Conservation (phyloP, 2,329 filamentous ascomycete genomes). For the Aspergillus uvarum region DNA sequence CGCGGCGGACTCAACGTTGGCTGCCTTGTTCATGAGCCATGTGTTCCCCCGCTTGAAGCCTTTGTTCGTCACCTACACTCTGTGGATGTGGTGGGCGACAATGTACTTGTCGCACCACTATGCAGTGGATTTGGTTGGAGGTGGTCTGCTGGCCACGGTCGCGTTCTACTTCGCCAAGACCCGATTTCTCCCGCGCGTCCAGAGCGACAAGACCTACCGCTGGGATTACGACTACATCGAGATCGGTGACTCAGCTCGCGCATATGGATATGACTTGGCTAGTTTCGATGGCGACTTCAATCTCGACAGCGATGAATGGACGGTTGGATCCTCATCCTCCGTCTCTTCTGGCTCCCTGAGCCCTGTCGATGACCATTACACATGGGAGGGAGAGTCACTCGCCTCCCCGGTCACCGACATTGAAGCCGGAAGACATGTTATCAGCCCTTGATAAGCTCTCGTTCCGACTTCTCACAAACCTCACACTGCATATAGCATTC, state of each 20-base stretch:
- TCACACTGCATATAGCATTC: constrained; percentile 14
- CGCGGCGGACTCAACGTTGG: constrained; percentile 82
- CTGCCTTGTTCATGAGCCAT: constrained; percentile 90
- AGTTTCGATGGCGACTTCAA: constrained; percentile 57
- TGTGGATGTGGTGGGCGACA: constrained; percentile 97
- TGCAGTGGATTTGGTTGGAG: constrained; percentile 85
- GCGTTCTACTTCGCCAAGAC: constrained; percentile 81
- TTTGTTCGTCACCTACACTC: constrained; percentile 77
- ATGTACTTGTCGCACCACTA: constrained; percentile 99
- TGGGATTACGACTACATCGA: constrained; percentile 98
- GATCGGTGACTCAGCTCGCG: constrained; percentile 62
- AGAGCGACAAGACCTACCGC: constrained; percentile 79
- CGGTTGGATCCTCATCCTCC: constrained; percentile 77
- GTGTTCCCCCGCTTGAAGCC: constrained; percentile 81
- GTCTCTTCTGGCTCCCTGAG: constrained; percentile 66
- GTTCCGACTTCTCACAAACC: constrained; percentile 11
- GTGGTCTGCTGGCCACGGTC: constrained; percentile 72
- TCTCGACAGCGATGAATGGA: constrained; percentile 83
- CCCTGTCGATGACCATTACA: constrained; percentile 59
- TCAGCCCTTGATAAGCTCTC: constrained; percentile 20
- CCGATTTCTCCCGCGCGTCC: constrained; percentile 77
- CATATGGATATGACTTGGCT: constrained; percentile 57
- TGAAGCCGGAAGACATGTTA: constrained; percentile 39
- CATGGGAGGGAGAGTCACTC: constrained; percentile 44
- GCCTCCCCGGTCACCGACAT: constrained; percentile 39